Base-by-base conservation (phyloP, 768 basidiomycete genomes). In the Butyriboletus loyo region DNA sequence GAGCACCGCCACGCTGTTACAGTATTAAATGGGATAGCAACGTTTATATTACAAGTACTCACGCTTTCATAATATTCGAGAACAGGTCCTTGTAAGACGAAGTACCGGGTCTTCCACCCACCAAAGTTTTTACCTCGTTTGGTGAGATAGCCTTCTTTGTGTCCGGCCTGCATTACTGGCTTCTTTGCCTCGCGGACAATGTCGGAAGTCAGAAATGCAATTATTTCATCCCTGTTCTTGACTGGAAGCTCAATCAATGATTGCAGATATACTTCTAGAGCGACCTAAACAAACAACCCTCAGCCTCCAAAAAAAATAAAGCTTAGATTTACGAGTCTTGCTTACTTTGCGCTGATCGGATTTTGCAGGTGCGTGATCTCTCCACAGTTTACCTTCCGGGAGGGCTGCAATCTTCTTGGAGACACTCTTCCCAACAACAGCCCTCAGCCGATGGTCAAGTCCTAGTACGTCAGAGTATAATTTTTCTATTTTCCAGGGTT, bases 111-210 rank as follows among this genome's bases (percentile, higher is more conserved):
- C 66, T 96, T 95, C 96, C 92, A 95, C 2, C 96, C 94, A 40
- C 97, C 97, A 72, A 98, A 98, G 64, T 92, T 97, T 75, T 98
- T 93, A 21, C 95, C 95, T 52, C 93, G 81, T 73, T 98, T 98
- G 19, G 96, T 98, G 32, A 97, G 75, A 67, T 96, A 96, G 15
- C 95, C 96, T 69, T 96, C 92, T 71, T 96, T 97, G 73, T 94
- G 85, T 25, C 89, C 89, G 2, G 78, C 78, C 64, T 89, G 87
- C 74, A 82, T 82, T 19, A 89, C 89, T 2, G 89, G 87, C 55
- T 85, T 83, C 66, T 82, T 83, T 40, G 85, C 75, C 57, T 86
- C 85, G 31, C 84, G 84, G 32, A 94, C 81, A 49, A 96, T 79
- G 65, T 96, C 95, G 7, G 90, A 89, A 27, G 88, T 94, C 60